Evolutionary conservation across 176 grass and related monocot genomes (phyloP).

Genomic region (Oryza brachyantha): DNA sequence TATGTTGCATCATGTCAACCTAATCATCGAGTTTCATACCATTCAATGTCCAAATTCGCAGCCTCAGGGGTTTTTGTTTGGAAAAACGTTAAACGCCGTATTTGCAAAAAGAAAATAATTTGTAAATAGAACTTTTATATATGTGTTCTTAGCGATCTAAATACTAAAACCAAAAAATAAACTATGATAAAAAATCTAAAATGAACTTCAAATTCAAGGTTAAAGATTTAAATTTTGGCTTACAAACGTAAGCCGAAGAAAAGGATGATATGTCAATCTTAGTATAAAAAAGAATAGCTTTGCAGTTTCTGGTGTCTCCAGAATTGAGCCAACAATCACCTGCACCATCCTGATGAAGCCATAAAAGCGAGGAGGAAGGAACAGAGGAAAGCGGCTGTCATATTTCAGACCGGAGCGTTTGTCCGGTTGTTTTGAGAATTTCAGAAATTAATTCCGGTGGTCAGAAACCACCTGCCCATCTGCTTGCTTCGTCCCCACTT

Average conservation of each 20-base stretch:
- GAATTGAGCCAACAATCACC: neutral
- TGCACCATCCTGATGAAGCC: neutral
- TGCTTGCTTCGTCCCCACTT: neutral
- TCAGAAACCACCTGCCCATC: neutral
- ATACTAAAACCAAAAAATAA: too few species aligned
- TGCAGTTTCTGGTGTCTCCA: neutral
- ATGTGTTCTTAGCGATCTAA: too few species aligned
- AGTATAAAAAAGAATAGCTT: too few species aligned
- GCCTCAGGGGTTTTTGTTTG: too few species aligned
- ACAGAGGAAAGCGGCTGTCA: neutral
- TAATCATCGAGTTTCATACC: neutral
- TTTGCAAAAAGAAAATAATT: too few species aligned
- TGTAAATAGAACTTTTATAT: too few species aligned
- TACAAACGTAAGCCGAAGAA: too few species aligned
- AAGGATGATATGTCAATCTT: too few species aligned
- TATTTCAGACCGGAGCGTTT: conserved; percentile 2
- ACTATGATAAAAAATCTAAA: too few species aligned
- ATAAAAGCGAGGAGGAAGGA: neutral
- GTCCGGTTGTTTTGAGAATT: neutral
- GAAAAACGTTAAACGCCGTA: too few species aligned
- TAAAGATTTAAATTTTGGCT: too few species aligned
- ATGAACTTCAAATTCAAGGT: too few species aligned
- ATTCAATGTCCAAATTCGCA: neutral
- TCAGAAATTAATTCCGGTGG: neutral
- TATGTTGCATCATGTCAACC: neutral